phyloP scores from a whole-genome alignment of 1,139 yeast genomes.

The Hyphopichia wangnamkhiaoensis region DNA sequence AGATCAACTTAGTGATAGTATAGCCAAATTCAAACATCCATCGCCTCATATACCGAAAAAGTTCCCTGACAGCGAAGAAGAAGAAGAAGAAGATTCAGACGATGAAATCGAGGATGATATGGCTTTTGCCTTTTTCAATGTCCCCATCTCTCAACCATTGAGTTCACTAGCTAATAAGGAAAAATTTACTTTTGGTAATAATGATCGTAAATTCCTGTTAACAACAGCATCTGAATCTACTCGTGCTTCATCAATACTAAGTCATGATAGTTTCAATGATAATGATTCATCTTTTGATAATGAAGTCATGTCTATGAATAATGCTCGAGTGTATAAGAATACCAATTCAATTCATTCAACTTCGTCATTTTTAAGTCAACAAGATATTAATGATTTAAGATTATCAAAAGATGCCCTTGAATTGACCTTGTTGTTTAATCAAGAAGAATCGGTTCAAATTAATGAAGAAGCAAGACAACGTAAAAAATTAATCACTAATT shows the following conservation, averaged over 20 bases:
- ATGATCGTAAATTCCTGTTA: conserved; percentile 21
- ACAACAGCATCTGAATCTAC: conserved; percentile 37
- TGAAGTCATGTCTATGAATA: conserved; percentile 2
- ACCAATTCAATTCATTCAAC: conserved; percentile 2
- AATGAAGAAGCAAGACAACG: conserved; percentile 45
- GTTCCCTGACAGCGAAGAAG: background rate
- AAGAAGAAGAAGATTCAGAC: conserved; percentile 19
- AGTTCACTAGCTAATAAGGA: conserved; percentile 28
- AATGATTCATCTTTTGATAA: conserved; percentile 19
- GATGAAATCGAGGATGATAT: conserved; percentile 58
- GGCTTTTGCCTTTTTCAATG: conserved; percentile 57
- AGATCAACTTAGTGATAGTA: conserved; percentile 25
- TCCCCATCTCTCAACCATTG: conserved; percentile 60
- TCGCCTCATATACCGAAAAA: background rate
- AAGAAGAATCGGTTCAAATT: conserved; percentile 34
- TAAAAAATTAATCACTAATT: conserved; percentile 26
- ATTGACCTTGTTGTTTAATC: conserved; percentile 41
- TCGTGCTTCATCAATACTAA: conserved; percentile 45
- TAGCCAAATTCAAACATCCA: conserved; percentile 18
- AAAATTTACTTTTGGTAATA: conserved; percentile 21
- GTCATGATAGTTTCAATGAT: conserved; percentile 23
- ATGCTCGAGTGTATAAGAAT: background rate
- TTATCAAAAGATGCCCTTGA: conserved; percentile 51
- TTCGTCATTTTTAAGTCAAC: conserved; percentile 7
- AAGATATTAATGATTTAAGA: conserved; percentile 19